Base-by-base conservation (phyloP, 2,329 filamentous ascomycete genomes). In the Colletotrichum euphorbiae region DNA sequence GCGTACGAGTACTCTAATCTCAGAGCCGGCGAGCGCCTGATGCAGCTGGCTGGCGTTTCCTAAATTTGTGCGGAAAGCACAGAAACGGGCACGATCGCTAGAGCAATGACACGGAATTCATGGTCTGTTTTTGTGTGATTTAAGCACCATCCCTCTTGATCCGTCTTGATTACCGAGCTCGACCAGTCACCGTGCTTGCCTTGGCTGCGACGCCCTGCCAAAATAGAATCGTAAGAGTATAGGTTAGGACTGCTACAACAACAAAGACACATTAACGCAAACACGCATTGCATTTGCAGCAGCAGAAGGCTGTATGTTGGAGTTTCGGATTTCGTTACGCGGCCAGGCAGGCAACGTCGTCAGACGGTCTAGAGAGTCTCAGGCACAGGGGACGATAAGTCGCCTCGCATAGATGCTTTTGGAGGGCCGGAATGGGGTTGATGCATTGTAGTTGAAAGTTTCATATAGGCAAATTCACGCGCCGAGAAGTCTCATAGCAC, bases 1-100 rank as follows among this genome's bases (percentile, higher is more conserved):
- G 89, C 88, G 2, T 90, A 90, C 74, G 86, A 88, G 69, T 89
- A 88, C 73, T 88, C 89, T 69, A 90, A 90, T 75, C 77, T 89
- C 50, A 82, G 83, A 67, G 87, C 84, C 40, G 89, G 89, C 42
- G 85, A 90, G 75, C 82, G 84, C 33, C 77, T 91, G 56, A 78
- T 90, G 73, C 84, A 88, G 74, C 75, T 87, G 67, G 76, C 79
- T 60, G 76, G 75, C 43, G 73, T 77, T 42, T 62, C 73, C 50
- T 70, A 70, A 48, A 43, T 43, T 6, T 46, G 9, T 48, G 51
- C 43, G 38, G 24, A 42, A 56, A 50, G 3, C 36, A 52, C n/a
- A 0, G 24, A 17, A 21, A 31, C n/a, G 21, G 61, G 52, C 40
- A 55, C 33, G 28, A 28, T 31, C 12, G 21, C 51, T 24, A 36